These are phyloP conservation scores for Monilinia fructicola DNA, from an alignment of 2,329 filamentous ascomycete species.

Conservation along the genomic window DNA sequence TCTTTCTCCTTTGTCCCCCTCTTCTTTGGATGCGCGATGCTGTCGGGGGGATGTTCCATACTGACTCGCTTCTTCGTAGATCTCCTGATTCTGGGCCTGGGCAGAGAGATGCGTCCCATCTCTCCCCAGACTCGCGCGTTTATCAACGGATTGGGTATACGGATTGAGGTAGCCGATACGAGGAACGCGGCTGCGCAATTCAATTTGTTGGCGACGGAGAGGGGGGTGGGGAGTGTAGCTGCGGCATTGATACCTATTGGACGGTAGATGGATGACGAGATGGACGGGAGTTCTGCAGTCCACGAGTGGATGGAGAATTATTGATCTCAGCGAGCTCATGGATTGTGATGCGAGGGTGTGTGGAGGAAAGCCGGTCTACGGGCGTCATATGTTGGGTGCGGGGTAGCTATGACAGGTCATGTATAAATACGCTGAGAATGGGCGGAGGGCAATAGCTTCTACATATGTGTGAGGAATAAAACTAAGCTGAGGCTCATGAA, in stretches of 20 bases:
- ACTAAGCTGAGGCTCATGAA: too few relatives aligned
- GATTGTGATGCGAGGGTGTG: too few relatives aligned
- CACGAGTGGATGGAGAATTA: too few relatives aligned
- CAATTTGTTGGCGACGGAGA: conserved; percentile 91
- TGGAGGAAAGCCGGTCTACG: too few relatives aligned
- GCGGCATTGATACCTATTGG: conserved; percentile 85
- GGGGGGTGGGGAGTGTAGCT: conserved; percentile 80
- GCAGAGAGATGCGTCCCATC: conserved; percentile 71
- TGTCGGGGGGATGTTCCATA: not conserved
- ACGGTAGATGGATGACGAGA: conserved; percentile 50
- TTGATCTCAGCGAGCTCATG: too few relatives aligned
- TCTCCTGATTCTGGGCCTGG: conserved; percentile 84
- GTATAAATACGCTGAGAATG: too few relatives aligned
- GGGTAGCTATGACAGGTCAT: too few relatives aligned
- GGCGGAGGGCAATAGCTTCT: too few relatives aligned
- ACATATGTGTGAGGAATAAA: too few relatives aligned
- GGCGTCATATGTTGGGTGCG: too few relatives aligned
- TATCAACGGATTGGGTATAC: conserved; percentile 76
- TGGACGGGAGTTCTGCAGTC: too few relatives aligned
- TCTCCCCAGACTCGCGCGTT: conserved; percentile 70
- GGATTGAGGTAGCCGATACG: conserved; percentile 87
- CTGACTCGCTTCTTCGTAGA: conserved; percentile 51
- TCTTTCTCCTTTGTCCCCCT: conserved; percentile 29
- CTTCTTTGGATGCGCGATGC: not conserved
- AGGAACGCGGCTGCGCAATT: conserved; percentile 92